Evolutionary conservation across 768 basidiomycete species (phyloP).

Genomic region (Boletus reticuloceps): DNA sequence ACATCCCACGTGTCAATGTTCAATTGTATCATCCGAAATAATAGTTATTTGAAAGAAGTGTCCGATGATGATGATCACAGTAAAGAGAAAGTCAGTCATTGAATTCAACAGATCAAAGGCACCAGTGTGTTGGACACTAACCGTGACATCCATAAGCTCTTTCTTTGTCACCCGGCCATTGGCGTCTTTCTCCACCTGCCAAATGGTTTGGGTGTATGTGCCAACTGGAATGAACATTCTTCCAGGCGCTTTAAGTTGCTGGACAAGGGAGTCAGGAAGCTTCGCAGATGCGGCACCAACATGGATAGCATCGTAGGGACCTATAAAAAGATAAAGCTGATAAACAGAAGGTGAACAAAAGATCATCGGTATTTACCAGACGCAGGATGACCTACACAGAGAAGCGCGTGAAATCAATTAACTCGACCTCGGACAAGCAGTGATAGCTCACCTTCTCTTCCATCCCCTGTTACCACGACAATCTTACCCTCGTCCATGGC

Average conservation of each 20-base stretch:
- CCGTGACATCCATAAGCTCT: slow-evolving; percentile 78
- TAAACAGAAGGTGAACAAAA: no score
- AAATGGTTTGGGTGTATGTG: slow-evolving; percentile 52
- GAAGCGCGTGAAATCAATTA: not conserved
- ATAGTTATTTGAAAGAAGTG: not conserved
- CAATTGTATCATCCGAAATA: not conserved
- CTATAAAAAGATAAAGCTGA: slow-evolving; percentile 29
- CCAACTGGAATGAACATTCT: slow-evolving; percentile 95
- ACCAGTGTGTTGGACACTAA: slow-evolving; percentile 35
- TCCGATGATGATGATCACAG: not conserved
- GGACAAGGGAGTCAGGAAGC: slow-evolving; percentile 67
- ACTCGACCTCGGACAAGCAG: not conserved
- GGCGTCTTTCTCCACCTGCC: slow-evolving; percentile 76
- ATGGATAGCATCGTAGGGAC: slow-evolving; percentile 82
- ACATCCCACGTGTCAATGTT: not conserved
- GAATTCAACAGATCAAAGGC: slow-evolving; percentile 9
- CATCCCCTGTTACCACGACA: slow-evolving; percentile 72
- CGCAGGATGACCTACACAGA: slow-evolving; percentile 34
- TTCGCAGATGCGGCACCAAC: slow-evolving; percentile 89
- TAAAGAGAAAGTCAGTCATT: slow-evolving; percentile 5
- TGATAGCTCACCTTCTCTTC: slow-evolving; percentile 56
- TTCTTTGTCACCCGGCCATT: slow-evolving; percentile 63
- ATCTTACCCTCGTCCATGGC: slow-evolving; percentile 57
- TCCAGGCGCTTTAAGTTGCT: slow-evolving; percentile 74
- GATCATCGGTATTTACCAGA: slow-evolving; percentile 27